Evolutionary conservation across 2,329 filamentous ascomycete species (phyloP).

Genomic region (Magnaporthiopsis incrustans): DNA sequence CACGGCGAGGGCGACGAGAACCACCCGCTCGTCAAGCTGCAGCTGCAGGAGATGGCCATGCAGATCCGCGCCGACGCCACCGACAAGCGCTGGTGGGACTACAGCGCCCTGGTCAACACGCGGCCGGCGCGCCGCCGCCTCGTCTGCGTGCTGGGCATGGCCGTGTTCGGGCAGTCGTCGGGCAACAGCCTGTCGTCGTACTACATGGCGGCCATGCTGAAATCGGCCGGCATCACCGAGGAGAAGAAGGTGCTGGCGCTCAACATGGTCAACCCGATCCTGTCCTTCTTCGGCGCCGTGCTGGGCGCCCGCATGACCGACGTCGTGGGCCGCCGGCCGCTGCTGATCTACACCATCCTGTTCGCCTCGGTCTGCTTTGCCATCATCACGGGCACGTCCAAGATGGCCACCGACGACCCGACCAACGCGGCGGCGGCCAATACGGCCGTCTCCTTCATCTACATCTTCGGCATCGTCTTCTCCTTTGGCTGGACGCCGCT

Average conservation of each 20-base stretch:
- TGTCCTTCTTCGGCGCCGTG: conserved; percentile 42
- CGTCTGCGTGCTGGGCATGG: conserved; percentile 29
- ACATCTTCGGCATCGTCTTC: conserved; percentile 44
- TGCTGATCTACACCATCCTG: conserved; percentile 39
- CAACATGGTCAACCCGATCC: conserved; percentile 45
- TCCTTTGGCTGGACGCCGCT: conserved; percentile 43
- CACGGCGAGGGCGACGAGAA: conserved; percentile 43
- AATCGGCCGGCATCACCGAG: conserved; percentile 41
- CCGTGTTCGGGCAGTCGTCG: conserved; percentile 36
- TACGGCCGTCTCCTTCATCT: conserved; percentile 45
- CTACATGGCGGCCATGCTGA: conserved; percentile 40
- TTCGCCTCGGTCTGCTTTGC: conserved; percentile 39
- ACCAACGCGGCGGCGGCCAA: conserved; percentile 16
- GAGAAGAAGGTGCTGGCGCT: conserved; percentile 39
- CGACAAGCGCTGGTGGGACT: conserved; percentile 39
- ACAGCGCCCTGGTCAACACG: conserved; percentile 32
- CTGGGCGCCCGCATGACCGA: conserved; percentile 49
- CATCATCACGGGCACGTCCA: conserved; percentile 39
- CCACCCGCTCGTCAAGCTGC: conserved; percentile 16
- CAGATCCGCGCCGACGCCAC: conserved; percentile 31
- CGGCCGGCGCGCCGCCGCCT: conserved; percentile 30
- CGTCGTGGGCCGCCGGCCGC: conserved; percentile 46
- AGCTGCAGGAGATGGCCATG: conserved; percentile 15
- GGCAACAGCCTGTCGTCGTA: conserved; percentile 34
- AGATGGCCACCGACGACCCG: conserved; percentile 29